These are phyloP conservation scores for Meredithiella fracta DNA, from an alignment of 2,329 filamentous ascomycete species.

Conservation along the genomic window DNA sequence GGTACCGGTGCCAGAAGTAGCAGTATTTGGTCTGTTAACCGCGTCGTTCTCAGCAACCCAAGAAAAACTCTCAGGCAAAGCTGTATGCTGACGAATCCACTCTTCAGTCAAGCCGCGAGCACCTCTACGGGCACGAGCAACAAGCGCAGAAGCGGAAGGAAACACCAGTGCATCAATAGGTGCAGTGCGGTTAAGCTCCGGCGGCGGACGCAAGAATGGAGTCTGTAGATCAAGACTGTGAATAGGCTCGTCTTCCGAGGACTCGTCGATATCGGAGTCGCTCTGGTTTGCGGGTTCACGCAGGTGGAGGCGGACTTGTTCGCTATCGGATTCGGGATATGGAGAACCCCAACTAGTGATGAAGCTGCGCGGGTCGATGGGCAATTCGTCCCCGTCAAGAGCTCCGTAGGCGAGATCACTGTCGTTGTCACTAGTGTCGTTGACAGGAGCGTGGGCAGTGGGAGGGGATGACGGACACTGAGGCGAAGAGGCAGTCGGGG, in stretches of 20 bases:
- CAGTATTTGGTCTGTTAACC: constrained; percentile 42
- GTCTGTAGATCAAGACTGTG: constrained; percentile 46
- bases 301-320: constrained; percentile 30
- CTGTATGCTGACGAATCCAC: constrained; percentile 74
- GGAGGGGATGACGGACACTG: not conserved
- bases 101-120: constrained; percentile 56
- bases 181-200: constrained; percentile 23
- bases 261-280: constrained; percentile 22
- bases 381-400: not conserved
- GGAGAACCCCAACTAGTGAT: constrained; percentile 81
- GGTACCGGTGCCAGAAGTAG: constrained; percentile 30
- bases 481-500: constrained; percentile 21
- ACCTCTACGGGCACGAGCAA: constrained; percentile 43
- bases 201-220: constrained; percentile 42
- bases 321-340: constrained; percentile 50
- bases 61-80: constrained; percentile 18
- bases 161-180: constrained; percentile 18
- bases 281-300: constrained; percentile 26
- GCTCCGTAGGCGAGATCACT: constrained; percentile 3
- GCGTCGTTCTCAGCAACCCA: not conserved
- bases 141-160: constrained; percentile 42
- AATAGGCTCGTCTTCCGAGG: constrained; percentile 42
- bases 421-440: constrained; percentile 15
- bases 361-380: constrained; percentile 23
- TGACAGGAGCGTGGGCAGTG: not conserved